Base-by-base conservation (phyloP, 2,329 filamentous ascomycete species). In the Talaromyces albobiverticillius region DNA sequence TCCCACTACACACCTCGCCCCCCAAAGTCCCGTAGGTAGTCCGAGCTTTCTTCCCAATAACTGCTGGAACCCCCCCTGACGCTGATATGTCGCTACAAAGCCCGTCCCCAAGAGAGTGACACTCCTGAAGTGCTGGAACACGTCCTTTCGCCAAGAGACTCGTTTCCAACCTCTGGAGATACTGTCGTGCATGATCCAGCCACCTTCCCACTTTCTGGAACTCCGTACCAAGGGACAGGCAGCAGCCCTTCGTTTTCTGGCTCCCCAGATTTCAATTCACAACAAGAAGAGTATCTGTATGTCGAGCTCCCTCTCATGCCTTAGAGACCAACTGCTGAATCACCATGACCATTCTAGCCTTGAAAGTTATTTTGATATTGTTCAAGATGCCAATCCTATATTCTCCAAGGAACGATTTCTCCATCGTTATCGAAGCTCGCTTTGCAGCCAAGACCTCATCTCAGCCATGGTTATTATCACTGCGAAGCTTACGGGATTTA, bases 331-430 rank as follows among this genome's bases (percentile, higher is more conserved):
- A 51, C 31, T 6, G 13, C 29, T 16, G 13, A 20, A 18, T 26
- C 16, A 45, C 43, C 18, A 4, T 45, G 18, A 25, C 41, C 25
- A 16, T 10, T 29, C 16, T 50, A 64, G 57, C 11, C 54, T 68
- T 20, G 43, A 57, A 16, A 56, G 58, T 10, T 70, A 67, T 56
- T 70, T 71, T 43, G 59, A 62, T 31, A 61, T 66, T 40, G 46
- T 67, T 13, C 64, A 69, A 46, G 57, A 67, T 38, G 61, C 67
- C 10, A 62, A 69, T 40, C 64, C 66, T 2, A 58, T 72, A 16
- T 67, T 70, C 42, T 60, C 62, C 3, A 63, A 57, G 36, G 51
- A 51, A 1, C 53, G 51, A 13, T 69, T 71, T 40, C 25, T 71
- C 8, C 58, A 51, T 20, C 36, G 54, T 22, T 68, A 68, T 51